Evolutionary conservation across 352 stramenopile species (phyloP).

Genomic region (Phytophthora idaei): DNA sequence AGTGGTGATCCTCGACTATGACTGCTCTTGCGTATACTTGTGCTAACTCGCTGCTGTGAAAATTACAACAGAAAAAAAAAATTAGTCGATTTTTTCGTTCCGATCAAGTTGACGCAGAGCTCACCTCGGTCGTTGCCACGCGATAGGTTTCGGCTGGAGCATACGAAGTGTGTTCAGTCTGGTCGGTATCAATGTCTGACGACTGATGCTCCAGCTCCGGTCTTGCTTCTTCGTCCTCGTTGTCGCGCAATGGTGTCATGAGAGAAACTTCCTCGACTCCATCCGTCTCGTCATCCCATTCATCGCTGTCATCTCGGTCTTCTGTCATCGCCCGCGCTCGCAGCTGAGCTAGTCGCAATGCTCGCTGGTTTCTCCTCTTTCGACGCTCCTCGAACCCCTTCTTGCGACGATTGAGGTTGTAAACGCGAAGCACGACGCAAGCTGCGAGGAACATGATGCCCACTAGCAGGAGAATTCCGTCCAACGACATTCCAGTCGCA

Average conservation of each 20-base stretch:
- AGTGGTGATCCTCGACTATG: slow-evolving; percentile 10
- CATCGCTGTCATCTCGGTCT: slow-evolving; percentile 28
- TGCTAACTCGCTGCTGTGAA: slow-evolving; percentile 9
- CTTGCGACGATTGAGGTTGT: slow-evolving; percentile 58
- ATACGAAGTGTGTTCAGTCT: slow-evolving; percentile 17
- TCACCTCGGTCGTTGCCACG: slow-evolving; percentile 29
- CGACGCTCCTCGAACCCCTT: slow-evolving; percentile 48
- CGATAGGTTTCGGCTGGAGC: slow-evolving; percentile 23
- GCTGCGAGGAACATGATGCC: slow-evolving; percentile 51
- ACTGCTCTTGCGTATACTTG: slow-evolving; percentile 2
- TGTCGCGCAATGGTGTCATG: slow-evolving; percentile 37
- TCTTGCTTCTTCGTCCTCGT: slow-evolving; percentile 30
- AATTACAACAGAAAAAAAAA: neutral
- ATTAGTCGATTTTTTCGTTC: neutral
- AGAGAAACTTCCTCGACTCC: slow-evolving; percentile 51
- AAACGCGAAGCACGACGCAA: slow-evolving; percentile 51
- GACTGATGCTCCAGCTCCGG: slow-evolving; percentile 15
- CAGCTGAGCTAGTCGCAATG: slow-evolving; percentile 27
- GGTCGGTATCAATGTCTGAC: slow-evolving; percentile 11
- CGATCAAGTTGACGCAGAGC: neutral
- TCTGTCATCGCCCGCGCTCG: slow-evolving; percentile 26
- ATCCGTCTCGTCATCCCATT: slow-evolving; percentile 34
- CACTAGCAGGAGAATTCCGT: slow-evolving; percentile 45
- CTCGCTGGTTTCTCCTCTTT: slow-evolving; percentile 40
- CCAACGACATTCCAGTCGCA: slow-evolving; percentile 43